Conservation (phyloP, 345 rosid species). For the Xanthoceras sorbifolium region DNA sequence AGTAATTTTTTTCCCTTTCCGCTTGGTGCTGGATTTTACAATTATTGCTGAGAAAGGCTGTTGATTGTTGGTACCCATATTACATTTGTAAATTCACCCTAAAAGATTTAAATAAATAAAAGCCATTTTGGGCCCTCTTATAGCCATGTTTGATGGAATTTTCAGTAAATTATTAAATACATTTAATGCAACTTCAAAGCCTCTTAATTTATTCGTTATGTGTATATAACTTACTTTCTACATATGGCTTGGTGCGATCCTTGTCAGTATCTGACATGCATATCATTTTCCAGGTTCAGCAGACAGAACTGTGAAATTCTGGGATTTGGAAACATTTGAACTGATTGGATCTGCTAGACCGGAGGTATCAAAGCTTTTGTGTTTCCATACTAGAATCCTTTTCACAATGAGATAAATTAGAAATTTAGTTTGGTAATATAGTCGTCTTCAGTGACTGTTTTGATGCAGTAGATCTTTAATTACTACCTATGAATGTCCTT, state of each 20-base stretch:
- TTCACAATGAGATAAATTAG: background rate
- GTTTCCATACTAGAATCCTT: background rate
- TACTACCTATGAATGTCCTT: too few relatives aligned
- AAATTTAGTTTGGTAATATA: background rate
- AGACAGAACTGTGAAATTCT: constrained; percentile 91
- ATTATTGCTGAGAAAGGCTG: background rate
- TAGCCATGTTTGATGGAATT: background rate
- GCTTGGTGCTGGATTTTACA: background rate
- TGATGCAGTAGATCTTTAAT: too few relatives aligned
- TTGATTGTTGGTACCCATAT: constrained; percentile 12
- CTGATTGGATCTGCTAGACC: constrained; percentile 91
- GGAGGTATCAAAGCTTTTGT: constrained; percentile 62
- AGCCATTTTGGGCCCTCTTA: background rate
- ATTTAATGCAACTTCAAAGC: background rate
- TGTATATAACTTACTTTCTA: constrained; percentile 15
- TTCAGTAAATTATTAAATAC: constrained; percentile 1
- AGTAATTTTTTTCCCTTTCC: background rate
- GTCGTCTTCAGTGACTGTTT: too few relatives aligned
- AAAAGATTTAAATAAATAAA: background rate
- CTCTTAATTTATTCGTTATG: background rate
- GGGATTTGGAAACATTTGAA: constrained; percentile 99
- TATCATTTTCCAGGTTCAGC: constrained; percentile 80
- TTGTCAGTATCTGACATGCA: constrained; percentile 13
- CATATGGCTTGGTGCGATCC: background rate
- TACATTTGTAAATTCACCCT: background rate